A percentile compares a stretch with the other conserved stretches of the same genome.
Conservation (phyloP, 1,139 yeast genomes). For the Debaryomycetaceae sp. region DNA sequence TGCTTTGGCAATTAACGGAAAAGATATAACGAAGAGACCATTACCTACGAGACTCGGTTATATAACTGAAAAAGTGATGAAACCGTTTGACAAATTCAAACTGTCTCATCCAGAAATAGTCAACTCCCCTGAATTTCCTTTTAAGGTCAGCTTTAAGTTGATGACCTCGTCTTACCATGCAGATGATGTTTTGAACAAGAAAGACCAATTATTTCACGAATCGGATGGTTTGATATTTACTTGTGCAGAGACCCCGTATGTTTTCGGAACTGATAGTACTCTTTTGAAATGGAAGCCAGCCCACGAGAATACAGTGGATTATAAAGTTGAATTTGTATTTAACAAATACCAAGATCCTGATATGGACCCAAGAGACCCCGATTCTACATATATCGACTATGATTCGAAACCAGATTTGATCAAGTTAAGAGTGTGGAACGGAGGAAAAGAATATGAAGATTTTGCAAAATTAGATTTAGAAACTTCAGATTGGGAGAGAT, state of each 20-base stretch:
- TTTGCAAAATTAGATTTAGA: constrained; percentile 62
- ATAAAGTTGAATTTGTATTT: constrained; percentile 68
- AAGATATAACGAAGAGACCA: constrained; percentile 62
- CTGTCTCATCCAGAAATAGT: constrained; percentile 68
- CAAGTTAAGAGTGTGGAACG: constrained; percentile 76
- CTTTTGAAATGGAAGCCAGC: constrained; percentile 96
- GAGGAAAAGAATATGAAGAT: constrained; percentile 61
- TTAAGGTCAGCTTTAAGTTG: constrained; percentile 77
- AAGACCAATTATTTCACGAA: constrained; percentile 77
- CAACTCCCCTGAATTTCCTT: constrained; percentile 67
- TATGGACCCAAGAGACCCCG: constrained; percentile 66
- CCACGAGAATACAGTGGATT: constrained; percentile 90
- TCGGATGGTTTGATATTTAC: constrained; percentile 95
- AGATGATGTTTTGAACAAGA: constrained; percentile 67
- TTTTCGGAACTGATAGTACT: constrained; percentile 81
- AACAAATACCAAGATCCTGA: constrained; percentile 66
- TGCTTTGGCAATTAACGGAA: constrained; percentile 80
- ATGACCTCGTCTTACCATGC: constrained; percentile 85
- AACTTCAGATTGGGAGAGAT: constrained; percentile 77
- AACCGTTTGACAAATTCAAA: constrained; percentile 75
- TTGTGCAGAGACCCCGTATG: constrained; percentile 83
- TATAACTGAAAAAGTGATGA: constrained; percentile 75
- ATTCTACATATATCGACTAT: constrained; percentile 73
- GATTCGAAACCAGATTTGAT: constrained; percentile 69
- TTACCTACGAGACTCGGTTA: constrained; percentile 84